Evolutionary conservation across 169 alveolate species (phyloP), one percentile per base, ranked within the genome.

Genomic region (Plasmodium yoelii): DNA sequence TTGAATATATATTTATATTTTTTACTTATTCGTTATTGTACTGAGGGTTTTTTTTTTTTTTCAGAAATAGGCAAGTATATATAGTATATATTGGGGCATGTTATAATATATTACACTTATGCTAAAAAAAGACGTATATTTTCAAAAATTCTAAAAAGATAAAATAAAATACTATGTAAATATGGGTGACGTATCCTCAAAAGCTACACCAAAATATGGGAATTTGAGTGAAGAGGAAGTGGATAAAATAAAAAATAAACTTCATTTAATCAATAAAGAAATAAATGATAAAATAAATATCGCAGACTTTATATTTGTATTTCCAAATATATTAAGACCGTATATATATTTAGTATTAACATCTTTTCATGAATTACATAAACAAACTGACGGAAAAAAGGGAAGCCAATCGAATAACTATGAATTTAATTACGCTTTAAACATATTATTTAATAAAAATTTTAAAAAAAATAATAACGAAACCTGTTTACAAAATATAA

Each of bases 181-280:
- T 55, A 93, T 82, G 91, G 93, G 72, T 55, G 89, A 55, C 64
- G 88, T 68, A 69, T 72, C 57, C 42, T 86, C 91, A 46, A 86
- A 86, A 39, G 18, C 24, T 67, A 34, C 86, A 46, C 44, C 71
- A 28, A 57, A 71, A 12, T 59, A 70, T 51, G 91, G 91, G 10
- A 69, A 28, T 51, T 64, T 86, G 87, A 86, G 87, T 44, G 91
- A 86, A 9, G 51, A 39, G 15, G 87, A 86, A 9, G 87, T 86
- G 15, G 69, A 86, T 47, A 86, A 59, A 18, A 70, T 86, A 69
- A 47, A 74, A 24, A 86, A 86, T 18, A 86, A 59, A 59, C 71
- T 86, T 86, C 57, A 57, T 51, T 72, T 86, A 59, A 67, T 51
- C 47, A 82, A 82, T 22, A 86, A 86, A 42, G 87, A 71, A 59